These are phyloP conservation scores for Arachnopeziza araneosa DNA, from an alignment of 2,329 filamentous ascomycete genomes.

Conservation along the genomic window DNA sequence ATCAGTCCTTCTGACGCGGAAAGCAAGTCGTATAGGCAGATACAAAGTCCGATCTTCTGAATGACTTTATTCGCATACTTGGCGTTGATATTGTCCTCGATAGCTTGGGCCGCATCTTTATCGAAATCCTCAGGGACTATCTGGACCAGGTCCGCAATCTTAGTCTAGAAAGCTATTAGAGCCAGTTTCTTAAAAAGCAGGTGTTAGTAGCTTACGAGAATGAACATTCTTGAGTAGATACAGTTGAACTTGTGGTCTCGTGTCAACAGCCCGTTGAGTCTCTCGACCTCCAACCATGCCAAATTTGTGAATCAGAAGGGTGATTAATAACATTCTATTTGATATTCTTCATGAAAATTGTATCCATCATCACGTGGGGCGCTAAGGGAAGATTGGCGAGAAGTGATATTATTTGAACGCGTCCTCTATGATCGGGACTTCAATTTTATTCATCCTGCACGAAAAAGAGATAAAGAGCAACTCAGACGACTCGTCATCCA, in stretches of 20 bases:
- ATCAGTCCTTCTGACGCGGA: constrained; percentile 90
- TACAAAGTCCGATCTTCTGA: constrained; percentile 88
- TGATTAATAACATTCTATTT: no score
- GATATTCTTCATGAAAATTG: no score
- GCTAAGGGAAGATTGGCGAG: no score
- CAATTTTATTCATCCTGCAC: no score
- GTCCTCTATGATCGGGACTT: no score
- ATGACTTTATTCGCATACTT: constrained; percentile 97
- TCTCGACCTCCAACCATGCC: no score
- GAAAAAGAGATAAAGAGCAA: no score
- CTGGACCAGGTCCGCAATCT: constrained; percentile 89
- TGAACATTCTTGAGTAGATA: constrained; percentile 38
- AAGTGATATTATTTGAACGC: no score
- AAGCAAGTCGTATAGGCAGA: constrained; percentile 87
- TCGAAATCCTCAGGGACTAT: constrained; percentile 85
- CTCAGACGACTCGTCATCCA: no score
- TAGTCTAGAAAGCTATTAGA: constrained; percentile 58
- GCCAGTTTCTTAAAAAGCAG: constrained; percentile 1
- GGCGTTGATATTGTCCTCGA: constrained; percentile 93
- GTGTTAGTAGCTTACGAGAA: constrained; percentile 37
- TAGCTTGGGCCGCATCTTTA: constrained; percentile 73
- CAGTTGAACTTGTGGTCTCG: not conserved
- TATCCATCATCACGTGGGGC: no score
- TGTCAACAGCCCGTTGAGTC: no score
- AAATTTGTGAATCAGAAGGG: no score